Evolutionary conservation across 2,329 filamentous ascomycete genomes (phyloP).

Genomic region (Pleoardoris graminearum): DNA sequence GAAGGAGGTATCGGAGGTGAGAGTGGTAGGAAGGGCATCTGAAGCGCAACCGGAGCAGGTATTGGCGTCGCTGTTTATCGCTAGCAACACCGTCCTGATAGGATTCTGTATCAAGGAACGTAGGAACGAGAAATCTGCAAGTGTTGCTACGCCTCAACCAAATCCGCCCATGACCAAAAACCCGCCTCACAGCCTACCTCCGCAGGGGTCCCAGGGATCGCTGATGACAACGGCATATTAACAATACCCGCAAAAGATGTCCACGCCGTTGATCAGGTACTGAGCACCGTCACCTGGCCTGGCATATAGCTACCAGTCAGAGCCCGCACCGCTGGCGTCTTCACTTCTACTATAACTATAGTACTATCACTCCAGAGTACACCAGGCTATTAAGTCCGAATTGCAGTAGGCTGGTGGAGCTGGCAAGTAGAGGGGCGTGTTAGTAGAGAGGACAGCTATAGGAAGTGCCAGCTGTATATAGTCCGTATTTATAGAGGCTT

Average conservation of each 20-base stretch:
- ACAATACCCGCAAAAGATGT: background rate
- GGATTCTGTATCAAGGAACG: slow-evolving; percentile 4
- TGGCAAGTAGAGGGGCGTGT: background rate
- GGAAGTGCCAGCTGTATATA: slow-evolving; percentile 3
- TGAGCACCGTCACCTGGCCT: background rate
- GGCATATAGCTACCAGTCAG: background rate
- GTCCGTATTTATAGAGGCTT: background rate
- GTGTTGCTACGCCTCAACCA: no score
- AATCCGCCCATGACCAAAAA: background rate
- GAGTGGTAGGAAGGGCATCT: background rate
- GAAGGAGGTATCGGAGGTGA: background rate
- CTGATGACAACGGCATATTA: background rate
- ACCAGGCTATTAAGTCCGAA: background rate
- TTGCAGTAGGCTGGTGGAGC: background rate
- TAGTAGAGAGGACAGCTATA: background rate
- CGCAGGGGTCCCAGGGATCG: background rate
- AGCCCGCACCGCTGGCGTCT: background rate
- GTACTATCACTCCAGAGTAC: background rate
- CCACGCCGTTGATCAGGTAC: background rate
- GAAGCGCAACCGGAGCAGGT: slow-evolving; percentile 4
- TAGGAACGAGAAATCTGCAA: background rate
- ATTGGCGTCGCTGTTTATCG: slow-evolving; percentile 8
- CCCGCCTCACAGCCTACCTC: background rate
- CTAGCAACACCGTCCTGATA: slow-evolving; percentile 5
- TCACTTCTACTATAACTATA: background rate